A percentile compares a stretch with the other conserved stretches of the same genome.
Evolutionary conservation across 306 rosid species (phyloP).

Genomic region (Luffa aegyptiaca): DNA sequence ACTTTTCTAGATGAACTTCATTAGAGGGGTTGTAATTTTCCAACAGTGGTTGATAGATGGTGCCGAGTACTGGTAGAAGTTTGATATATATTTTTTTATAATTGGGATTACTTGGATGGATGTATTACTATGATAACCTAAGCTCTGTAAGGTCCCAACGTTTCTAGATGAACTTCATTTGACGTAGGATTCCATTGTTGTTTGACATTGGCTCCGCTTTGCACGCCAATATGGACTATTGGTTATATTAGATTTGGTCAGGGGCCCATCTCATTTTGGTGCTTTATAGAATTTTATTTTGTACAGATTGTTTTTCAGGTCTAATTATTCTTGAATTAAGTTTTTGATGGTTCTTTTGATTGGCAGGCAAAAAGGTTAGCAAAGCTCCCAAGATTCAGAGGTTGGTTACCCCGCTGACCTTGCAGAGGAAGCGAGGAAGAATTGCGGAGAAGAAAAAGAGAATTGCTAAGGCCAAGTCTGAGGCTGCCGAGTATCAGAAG

Average conservation of each 20-base stretch:
- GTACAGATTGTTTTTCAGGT: neutral
- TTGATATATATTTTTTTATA: neutral
- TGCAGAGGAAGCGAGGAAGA: slow-evolving; percentile 52
- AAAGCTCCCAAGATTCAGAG: slow-evolving; percentile 64
- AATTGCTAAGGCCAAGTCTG: slow-evolving; percentile 42
- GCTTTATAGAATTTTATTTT: too few species aligned
- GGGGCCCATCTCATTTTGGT: neutral
- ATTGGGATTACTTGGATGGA: neutral
- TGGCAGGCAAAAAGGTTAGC: slow-evolving; percentile 42
- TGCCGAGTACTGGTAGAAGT: neutral
- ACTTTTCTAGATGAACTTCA: too few species aligned
- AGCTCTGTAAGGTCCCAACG: neutral
- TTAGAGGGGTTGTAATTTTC: neutral
- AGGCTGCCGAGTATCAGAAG: slow-evolving; percentile 54
- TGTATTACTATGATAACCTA: neutral
- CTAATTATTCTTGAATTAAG: neutral
- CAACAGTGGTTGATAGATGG: neutral
- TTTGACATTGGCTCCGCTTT: neutral
- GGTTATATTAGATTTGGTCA: too few species aligned
- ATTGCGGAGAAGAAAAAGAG: slow-evolving; percentile 54
- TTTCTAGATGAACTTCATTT: neutral
- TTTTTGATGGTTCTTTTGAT: neutral
- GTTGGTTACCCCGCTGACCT: slow-evolving; percentile 50
- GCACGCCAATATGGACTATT: neutral
- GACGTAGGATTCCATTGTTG: neutral